Evolutionary conservation across 2,329 filamentous ascomycete genomes (phyloP).

Genomic region (Pseudocercospora cruenta): DNA sequence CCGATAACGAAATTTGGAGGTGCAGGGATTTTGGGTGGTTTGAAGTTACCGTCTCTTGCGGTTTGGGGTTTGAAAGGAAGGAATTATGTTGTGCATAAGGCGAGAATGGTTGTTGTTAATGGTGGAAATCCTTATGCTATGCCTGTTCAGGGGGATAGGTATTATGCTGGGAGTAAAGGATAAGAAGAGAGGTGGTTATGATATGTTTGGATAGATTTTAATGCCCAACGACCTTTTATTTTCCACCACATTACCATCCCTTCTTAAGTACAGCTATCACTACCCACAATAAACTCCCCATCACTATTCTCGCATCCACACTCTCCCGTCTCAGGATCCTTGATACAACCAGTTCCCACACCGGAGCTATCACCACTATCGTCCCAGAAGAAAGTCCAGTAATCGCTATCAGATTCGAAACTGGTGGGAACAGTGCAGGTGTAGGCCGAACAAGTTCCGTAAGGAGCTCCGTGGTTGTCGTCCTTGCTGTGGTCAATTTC

Average conservation of each 20-base stretch:
- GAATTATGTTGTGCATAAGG: constrained; percentile 26
- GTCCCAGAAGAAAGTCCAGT: constrained; percentile 48
- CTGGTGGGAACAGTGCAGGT: constrained; percentile 42
- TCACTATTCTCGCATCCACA: constrained; percentile 50
- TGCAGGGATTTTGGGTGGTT: constrained; percentile 35
- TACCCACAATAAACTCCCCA: constrained; percentile 43
- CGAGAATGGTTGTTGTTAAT: neutral
- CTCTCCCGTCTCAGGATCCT: constrained; percentile 42
- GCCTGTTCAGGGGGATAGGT: neutral
- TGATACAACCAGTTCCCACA: constrained; percentile 46
- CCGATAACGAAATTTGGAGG: constrained; percentile 40
- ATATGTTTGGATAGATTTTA: too few species aligned
- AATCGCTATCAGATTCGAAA: constrained; percentile 40
- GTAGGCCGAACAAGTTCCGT: constrained; percentile 54
- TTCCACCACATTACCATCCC: too few species aligned
- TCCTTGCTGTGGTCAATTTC: constrained; percentile 53
- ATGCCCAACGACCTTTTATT: too few species aligned
- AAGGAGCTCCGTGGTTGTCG: constrained; percentile 47
- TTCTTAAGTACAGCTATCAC: constrained; percentile 18
- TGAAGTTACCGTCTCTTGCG: constrained; percentile 33
- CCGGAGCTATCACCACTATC: constrained; percentile 38
- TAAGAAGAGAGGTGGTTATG: neutral
- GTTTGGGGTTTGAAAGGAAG: constrained; percentile 39
- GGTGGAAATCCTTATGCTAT: constrained; percentile 9
- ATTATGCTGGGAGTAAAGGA: neutral